Base-by-base conservation (phyloP, 805 yeast genomes). In the Teunomyces cretensis region DNA sequence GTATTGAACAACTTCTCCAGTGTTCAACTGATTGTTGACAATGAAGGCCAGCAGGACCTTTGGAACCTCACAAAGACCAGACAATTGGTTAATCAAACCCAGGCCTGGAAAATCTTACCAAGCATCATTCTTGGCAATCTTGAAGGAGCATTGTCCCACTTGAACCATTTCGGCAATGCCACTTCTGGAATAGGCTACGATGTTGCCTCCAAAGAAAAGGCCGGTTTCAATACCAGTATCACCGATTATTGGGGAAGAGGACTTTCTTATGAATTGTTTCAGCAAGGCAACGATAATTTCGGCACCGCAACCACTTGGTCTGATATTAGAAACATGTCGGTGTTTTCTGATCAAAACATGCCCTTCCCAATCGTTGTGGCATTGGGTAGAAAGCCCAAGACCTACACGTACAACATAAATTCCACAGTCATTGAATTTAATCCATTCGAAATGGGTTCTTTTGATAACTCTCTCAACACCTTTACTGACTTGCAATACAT, bases 161-260 rank as follows among this genome's bases (percentile, higher is more conserved):
- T 65, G 33, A 63, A 62, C 44, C 56, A 57, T 52, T 69, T 65
- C 65, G 48, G 48, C 3, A 45, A 51, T n/a, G 30, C 46, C 2
- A 72, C 73, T 39, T 58, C 65, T 17, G 73, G 75, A 0, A 77
- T 83, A 31, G 57, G 63, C 24, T 76, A 78, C 48, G 86, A 80
- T 44, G 66, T 87, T 13, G 64, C 68, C 8, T 72, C 53, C 3
- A 70, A 70, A 48, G 42, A 48, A 22, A 39, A 51, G 17, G 92
- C 92, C 2, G 95, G 95, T 0, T 88, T 75, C 60, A 71, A 75
- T 14, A 69, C 81, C n/a, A 70, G 86, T 6, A 53, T 87, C 26
- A 84, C 92, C 2, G 96, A 88, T 61, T 77, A 80, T 45, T 88
- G 94, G 95, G 90, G 89, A 4, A 74, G 91, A 51, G 82, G 83